Percentiles rank a stretch among this genome's conserved stretches.
Evolutionary conservation across 352 stramenopile species (phyloP).

Genomic region (Phytophthora tentaculata): DNA sequence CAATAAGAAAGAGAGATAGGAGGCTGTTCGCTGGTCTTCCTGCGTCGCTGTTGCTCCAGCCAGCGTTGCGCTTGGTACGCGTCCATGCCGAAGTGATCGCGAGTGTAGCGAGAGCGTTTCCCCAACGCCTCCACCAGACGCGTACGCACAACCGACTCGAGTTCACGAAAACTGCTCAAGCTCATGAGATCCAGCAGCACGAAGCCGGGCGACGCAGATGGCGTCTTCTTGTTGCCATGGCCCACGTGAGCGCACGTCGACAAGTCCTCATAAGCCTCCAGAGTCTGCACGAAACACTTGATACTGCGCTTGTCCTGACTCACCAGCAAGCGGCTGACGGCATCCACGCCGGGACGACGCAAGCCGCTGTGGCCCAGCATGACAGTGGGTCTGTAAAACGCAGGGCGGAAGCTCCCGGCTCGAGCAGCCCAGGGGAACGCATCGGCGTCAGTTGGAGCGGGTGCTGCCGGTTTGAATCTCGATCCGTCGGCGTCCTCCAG

Average conservation of each 20-base stretch:
- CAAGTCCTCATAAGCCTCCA: constrained; percentile 6
- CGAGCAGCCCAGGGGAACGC: constrained; percentile 40
- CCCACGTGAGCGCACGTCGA: constrained; percentile 18
- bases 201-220: constrained; percentile 32
- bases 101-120: constrained; percentile 39
- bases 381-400: constrained; percentile 56
- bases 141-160: constrained; percentile 45
- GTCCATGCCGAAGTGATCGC: constrained; percentile 42
- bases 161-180: constrained; percentile 45
- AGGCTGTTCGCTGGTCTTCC: constrained; percentile 28
- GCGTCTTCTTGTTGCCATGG: constrained; percentile 7
- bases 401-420: constrained; percentile 37
- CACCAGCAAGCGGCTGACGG: constrained; percentile 54
- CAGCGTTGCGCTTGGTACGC: constrained; percentile 33
- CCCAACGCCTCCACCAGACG: constrained; percentile 41
- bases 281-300: constrained; percentile 60
- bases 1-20: constrained; percentile 56
- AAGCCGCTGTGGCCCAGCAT: constrained; percentile 54
- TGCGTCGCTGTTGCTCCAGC: constrained; percentile 40
- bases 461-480: constrained; percentile 1
- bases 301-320: constrained; percentile 72
- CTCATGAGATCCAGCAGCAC: constrained; percentile 57
- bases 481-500: constrained; percentile 27
- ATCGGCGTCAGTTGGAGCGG: constrained; percentile 29
- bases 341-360: constrained; percentile 44